Evolutionary conservation across 179 eudicot genomes (phyloP), one percentile per base, ranked within the genome.

Genomic region (Silene coronaria): DNA sequence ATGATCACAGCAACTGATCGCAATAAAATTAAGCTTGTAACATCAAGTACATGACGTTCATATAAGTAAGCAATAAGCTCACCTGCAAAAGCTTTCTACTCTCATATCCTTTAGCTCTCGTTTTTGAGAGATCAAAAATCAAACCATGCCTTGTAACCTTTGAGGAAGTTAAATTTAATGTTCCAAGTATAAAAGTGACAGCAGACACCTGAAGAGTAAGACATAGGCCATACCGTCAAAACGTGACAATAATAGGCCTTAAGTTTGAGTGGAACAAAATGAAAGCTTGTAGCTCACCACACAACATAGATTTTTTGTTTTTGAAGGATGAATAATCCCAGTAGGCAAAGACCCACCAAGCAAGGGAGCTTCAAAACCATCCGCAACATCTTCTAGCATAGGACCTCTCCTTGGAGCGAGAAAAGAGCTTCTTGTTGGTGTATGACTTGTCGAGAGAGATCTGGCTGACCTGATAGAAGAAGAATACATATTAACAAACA

Each of bases 21-120:
- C 13, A 5, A 14, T 59, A 27, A 68, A 38, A 4, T 21, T 34
- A 45, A 46, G 16, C 59, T 38, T 46, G 21, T 46, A 45, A 22
- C 1, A 46, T 23, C 9, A 45, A 11, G 32, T 5, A 70, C 19
- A 46, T 46, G 73, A 46, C 51, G 42, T 14, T 71, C 2, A 26
- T 5, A 27, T 6, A 24, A 71, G 14, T 45, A 23, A 69, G 5
- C 30, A 23, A 69, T 23, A 7, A 13, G 14, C n/a, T 76, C 83
- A 82, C 90, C 88, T 89, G 86, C 75, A 91, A 81, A 70, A 89
- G 89, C 83, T 81, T 85, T 81, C 93, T 84, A 60, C 84, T 85
- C 61, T 78, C 79, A 69, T 70, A 78, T 42, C 75, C 68, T 58
- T 67, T 26, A 38, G 62, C 59, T 27, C 63, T 46, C 30, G 19